phyloP scores from a whole-genome alignment of 1,139 yeast genomes.

The Blastobotrys aristatus region DNA sequence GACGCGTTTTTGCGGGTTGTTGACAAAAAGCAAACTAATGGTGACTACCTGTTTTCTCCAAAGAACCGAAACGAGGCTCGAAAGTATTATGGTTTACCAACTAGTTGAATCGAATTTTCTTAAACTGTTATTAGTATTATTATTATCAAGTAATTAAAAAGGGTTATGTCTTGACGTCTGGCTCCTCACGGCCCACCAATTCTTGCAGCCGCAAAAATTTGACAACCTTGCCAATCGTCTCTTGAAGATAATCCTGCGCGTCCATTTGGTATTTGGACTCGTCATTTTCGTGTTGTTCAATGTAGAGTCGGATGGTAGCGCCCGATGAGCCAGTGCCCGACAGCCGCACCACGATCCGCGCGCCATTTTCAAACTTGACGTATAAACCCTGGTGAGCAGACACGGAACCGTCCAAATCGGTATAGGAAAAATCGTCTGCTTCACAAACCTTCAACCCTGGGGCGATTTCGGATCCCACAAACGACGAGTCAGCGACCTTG shows the following conservation, averaged over 20 bases:
- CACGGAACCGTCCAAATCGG: constrained; percentile 91
- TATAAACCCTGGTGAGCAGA: constrained; percentile 89
- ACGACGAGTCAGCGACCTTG: constrained; percentile 28
- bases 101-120: no score
- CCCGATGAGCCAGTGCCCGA: constrained; percentile 99
- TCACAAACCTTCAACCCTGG: constrained; percentile 55
- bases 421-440: constrained; percentile 86
- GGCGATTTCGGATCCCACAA: constrained; percentile 45
- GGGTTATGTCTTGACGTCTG: constrained; percentile 74
- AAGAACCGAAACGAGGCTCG: no score
- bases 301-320: constrained; percentile 89
- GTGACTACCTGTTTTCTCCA: no score
- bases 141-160: no score
- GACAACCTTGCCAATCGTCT: constrained; percentile 60
- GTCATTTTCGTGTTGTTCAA: constrained; percentile 77
- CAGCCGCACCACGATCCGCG: constrained; percentile 82
- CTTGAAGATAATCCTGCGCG: constrained; percentile 67
- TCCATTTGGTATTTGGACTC: constrained; percentile 42
- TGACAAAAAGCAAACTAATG: no score
- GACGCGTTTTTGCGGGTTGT: no score
- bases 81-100: no score
- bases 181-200: constrained; percentile 74
- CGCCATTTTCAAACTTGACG: constrained; percentile 75
- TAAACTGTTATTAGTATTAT: neutral
- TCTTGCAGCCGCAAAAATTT: constrained; percentile 67